phyloP scores from a whole-genome alignment of 306 rosid genomes.

The Parietaria judaica region DNA sequence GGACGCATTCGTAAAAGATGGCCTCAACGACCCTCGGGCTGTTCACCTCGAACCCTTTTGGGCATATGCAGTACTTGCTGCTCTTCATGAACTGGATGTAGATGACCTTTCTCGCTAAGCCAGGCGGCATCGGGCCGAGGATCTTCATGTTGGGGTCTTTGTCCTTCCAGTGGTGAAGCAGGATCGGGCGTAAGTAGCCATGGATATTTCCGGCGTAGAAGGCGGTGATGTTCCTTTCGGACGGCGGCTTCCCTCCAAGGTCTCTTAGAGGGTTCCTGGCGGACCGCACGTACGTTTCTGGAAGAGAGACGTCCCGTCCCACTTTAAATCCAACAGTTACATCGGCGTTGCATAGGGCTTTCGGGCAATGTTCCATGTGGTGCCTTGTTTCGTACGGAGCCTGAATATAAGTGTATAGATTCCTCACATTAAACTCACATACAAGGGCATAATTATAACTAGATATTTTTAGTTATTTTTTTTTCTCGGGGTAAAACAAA shows the following conservation, averaged over 20 bases:
- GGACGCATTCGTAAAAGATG: constrained; percentile 79
- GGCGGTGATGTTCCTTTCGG: constrained; percentile 58
- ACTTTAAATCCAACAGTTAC: constrained; percentile 79
- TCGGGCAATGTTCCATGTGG: constrained; percentile 93
- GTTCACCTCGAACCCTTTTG: constrained; percentile 92
- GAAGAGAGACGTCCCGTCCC: constrained; percentile 84
- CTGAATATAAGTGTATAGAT: constrained; percentile 16
- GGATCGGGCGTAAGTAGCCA: constrained; percentile 65
- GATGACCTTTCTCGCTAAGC: constrained; percentile 71
- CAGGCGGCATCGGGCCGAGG: constrained; percentile 73
- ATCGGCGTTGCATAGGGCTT: constrained; percentile 91
- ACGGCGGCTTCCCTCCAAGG: constrained; percentile 77
- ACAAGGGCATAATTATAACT: too few relatives aligned
- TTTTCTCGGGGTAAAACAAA: too few relatives aligned
- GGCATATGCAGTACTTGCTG: constrained; percentile 90
- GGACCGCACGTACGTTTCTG: constrained; percentile 73
- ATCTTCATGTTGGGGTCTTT: constrained; percentile 75
- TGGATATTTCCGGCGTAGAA: constrained; percentile 87
- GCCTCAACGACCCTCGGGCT: constrained; percentile 90
- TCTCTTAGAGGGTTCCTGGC: constrained; percentile 65
- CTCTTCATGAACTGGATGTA: constrained; percentile 85
- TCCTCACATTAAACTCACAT: too few relatives aligned
- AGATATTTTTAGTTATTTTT: too few relatives aligned
- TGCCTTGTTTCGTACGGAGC: constrained; percentile 96
- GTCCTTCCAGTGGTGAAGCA: constrained; percentile 80